Evolutionary conservation across 306 rosid species (phyloP), one percentile per base, ranked within the genome.

Genomic region (Ziziphus jujuba): DNA sequence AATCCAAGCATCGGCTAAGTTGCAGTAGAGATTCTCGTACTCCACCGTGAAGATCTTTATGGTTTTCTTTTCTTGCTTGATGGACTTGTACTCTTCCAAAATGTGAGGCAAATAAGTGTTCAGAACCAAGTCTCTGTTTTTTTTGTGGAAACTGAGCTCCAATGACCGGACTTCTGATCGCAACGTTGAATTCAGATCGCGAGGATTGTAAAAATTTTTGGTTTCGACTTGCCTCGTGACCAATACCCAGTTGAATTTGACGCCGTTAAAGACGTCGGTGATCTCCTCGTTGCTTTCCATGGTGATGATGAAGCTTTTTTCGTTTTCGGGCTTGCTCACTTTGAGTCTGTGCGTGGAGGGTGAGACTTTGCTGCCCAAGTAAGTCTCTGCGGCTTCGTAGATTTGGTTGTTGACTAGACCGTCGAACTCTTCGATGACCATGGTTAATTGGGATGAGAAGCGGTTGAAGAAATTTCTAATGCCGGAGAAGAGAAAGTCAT

Each of bases 381-480:
- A 91, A 21, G 63, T 52, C 38, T 82, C 87, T 0, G 87, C 96
- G 0, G 96, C 82, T 8, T 75, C 86, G 79, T 85, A 88, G 70
- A 91, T 73, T 59, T 79, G 69, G 82, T 91, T 91, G 73, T 19
- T 59, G 7, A 55, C 70, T 1, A 91, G 79, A 19, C 96, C 97
- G 9, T 91, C 85, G 69, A 79, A 82, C 71, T 88, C 96, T 33
- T 84, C 85, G 51, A 91, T 72, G 15, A 91, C 80, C 61, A 88
- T 77, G 6, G 91, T 91, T 69, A 81, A 69, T 21, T 77, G 75
- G 17, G 76, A 56, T 5, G 96, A 88, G 85, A 82, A 84, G 5
- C 81, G 77, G 19, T 20, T 45, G 59, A 75, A 59, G 22, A 78
- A 17, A 61, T 52, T 44, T 20, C 72, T 61, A 51, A 78, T 52